Evolutionary conservation across 23 red algal genomes (phyloP).

Genomic region (Cyanidium caldarium): DNA sequence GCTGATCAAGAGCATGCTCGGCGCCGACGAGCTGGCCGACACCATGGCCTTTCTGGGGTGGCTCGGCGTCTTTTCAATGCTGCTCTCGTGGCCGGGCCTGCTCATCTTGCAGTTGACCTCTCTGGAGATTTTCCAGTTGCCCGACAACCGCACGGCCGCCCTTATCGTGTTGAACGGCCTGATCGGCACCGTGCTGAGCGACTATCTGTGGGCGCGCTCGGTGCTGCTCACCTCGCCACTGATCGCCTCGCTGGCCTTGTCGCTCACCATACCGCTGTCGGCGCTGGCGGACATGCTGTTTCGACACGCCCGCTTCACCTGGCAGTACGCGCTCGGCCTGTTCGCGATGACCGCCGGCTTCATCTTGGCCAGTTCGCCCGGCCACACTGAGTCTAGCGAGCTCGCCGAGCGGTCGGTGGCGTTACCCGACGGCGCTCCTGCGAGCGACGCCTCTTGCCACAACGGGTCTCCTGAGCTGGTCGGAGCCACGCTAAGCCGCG

Average conservation of each 20-base stretch:
- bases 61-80: conserved; percentile 16
- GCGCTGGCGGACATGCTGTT: conserved; percentile 34
- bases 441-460: too few relatives aligned
- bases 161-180: conserved; percentile 49
- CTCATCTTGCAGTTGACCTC: conserved; percentile 13
- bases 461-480: too few relatives aligned
- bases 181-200: conserved; percentile 63
- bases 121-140: conserved; percentile 36
- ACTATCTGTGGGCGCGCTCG: conserved; percentile 86
- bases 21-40: not conserved
- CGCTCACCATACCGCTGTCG: conserved; percentile 58
- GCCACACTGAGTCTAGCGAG: not conserved
- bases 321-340: not conserved
- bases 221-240: conserved; percentile 60
- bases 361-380: not conserved
- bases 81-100: conserved; percentile 18
- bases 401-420: too few relatives aligned
- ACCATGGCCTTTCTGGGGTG: conserved; percentile 35
- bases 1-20: conserved; percentile 20
- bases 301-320: not conserved
- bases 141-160: conserved; percentile 5
- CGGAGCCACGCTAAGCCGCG: too few relatives aligned
- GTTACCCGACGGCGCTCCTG: too few relatives aligned
- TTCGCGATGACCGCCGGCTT: not conserved
- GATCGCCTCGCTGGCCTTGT: conserved; percentile 58